Evolutionary conservation across 352 stramenopile species (phyloP), one percentile per base, ranked within the genome.

Genomic region (Pythium phragmiticola): DNA sequence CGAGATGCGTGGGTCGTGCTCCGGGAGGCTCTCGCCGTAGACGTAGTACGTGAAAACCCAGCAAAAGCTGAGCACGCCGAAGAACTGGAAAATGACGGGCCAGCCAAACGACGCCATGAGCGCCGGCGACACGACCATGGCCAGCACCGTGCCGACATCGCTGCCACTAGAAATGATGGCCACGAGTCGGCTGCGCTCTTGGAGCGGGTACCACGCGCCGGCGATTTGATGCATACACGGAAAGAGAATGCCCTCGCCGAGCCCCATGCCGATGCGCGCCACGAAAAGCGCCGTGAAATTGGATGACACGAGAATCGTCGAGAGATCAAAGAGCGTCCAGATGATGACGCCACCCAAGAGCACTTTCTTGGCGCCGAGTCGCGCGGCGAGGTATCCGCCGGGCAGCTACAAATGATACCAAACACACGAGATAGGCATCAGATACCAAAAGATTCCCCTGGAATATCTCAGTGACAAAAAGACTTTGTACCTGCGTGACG

Each of bases 141-240:
- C 84, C 4, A 82, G 75, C 61, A 95, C 88, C 4, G 87, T 95
- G 28, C 87, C 87, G 37, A 95, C 65, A 63, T 95, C 87, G 12
- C 79, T 89, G 13, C 87, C 87, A 57, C 83, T 89, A 36, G 82
- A 84, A 23, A 95, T 84, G 26, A 92, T 69, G 19, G 85, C 69
- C 19, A 93, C 87, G 41, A 95, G 78, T 1, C 82, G 85, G 72
- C 84, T 94, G 50, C 85, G 80, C 59, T 94, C 84, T 43, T 90
- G 82, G 16, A 90, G 61, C 8, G 87, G 87, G 57, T 94, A 95
- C 85, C 84, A 94, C 21, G 85, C 78, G 30, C 81, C 78, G n/a
- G 82, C 73, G 65, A 95, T 84, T 72, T 93, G 83, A 55, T 95
- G 85, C 87, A 95, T 92, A 54, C 85, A 95, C 33, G 87, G 87